Evolutionary conservation across 441 rosid species (phyloP), one percentile per base, ranked within the genome.

Genomic region (Metrosideros polymorpha): DNA sequence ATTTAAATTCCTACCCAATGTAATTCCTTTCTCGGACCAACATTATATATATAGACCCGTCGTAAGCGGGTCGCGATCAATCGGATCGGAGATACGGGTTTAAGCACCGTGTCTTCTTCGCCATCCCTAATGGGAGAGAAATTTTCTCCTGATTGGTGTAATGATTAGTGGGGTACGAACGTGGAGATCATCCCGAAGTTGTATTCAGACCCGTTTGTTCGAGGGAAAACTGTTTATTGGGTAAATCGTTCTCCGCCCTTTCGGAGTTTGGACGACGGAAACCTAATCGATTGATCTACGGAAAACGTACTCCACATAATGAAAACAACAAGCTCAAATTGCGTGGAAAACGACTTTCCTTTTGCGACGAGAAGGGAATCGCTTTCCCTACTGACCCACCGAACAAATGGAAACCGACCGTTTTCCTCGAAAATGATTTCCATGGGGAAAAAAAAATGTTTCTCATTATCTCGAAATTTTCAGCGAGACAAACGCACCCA

Each of bases 301-400:
- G 6, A 30, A 61, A 30, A 9, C 2, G 4, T 17, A 17, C 2
- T 30, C 0, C 3, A 0, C 0, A 2, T 5, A 32, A 6, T 0
- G 7, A 63, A 63, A 32, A 30, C 24, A 32, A 17, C 12, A 32
- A 63, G 0, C 4, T 5, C 32, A 9, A 14, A 32, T 32, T 2
- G 77, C 1, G 3, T 9, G 4, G 4, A 32, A 63, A 4, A 18
- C 0, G 13, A 18, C 25, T 32, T 49, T 19, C 2, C 2, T 30
- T 18, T 30, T 30, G 0, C 1, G 54, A 18, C 24, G 5, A 18
- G 5, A 15, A 14, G 22, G 22, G 17, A 51, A 15, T 51, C 53
- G 2, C 22, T 15, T 51, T 6, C 3, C 22, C n/a, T n/a, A n/a
- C 2, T 0, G 8, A 12, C 7, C 2, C 13, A 18, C 76, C 25